Evolutionary conservation across 352 stramenopile genomes (phyloP).

Genomic region (Phytophthora syringae): DNA sequence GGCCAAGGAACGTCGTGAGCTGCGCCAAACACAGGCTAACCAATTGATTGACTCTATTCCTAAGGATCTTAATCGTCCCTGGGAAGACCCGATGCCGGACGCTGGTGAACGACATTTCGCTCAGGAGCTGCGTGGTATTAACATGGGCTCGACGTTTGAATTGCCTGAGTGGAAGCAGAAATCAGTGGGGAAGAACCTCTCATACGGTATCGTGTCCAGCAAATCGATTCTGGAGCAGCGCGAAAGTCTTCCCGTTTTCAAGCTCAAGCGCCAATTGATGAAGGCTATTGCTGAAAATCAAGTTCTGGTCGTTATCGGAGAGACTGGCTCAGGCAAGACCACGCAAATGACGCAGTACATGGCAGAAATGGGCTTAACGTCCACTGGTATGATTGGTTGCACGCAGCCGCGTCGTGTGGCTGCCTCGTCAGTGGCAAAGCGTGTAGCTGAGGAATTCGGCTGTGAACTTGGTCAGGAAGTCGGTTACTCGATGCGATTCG

Average conservation of each 20-base stretch:
- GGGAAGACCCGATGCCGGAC: constrained; percentile 98
- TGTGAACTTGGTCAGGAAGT: constrained; percentile 94
- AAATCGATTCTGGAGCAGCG: constrained; percentile 97
- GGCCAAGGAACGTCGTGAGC: constrained; percentile 97
- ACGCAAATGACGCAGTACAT: constrained; percentile 99
- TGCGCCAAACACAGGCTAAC: constrained; percentile 97
- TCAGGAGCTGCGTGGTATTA: constrained; percentile 94
- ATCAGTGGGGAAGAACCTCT: constrained; percentile 96
- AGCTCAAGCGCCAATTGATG: constrained; percentile 96
- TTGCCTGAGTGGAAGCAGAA: constrained; percentile 98
- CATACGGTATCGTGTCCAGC: constrained; percentile 96
- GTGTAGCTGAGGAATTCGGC: constrained; percentile 97
- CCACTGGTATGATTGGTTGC: constrained; percentile 96
- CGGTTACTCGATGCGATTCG: constrained; percentile 93
- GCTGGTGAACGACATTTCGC: constrained; percentile 98
- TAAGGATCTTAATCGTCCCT: constrained; percentile 98
- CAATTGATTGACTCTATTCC: constrained; percentile 97
- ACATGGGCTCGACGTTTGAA: constrained; percentile 91
- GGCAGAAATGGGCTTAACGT: constrained; percentile 97
- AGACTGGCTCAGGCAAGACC: constrained; percentile 99
- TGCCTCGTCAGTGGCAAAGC: constrained; percentile 97
- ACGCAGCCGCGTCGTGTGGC: constrained; percentile 98
- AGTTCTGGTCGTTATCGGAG: constrained; percentile 98
- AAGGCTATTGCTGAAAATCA: constrained; percentile 96
- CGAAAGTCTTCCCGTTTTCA: constrained; percentile 96